Conservation (phyloP, 345 rosid species). For the Alliaria petiolata region DNA sequence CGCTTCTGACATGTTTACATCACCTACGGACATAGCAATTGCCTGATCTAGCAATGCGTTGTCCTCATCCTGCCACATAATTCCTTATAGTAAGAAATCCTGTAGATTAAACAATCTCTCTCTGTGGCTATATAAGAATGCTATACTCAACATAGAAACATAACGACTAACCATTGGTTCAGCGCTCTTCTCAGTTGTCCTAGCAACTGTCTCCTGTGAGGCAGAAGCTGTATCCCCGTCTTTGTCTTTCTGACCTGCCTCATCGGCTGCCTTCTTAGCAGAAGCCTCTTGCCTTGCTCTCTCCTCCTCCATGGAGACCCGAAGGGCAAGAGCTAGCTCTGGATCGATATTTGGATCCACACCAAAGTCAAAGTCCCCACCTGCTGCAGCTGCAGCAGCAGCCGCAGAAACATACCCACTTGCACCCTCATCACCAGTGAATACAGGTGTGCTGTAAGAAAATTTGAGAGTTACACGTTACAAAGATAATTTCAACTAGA, state of each 20-base stretch:
- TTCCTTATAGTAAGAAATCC: not conserved
- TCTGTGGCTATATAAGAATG: not conserved
- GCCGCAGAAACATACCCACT: slow-evolving; percentile 67
- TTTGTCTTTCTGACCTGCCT: slow-evolving; percentile 48
- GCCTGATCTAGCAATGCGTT: slow-evolving; percentile 59
- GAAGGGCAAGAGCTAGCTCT: slow-evolving; percentile 76
- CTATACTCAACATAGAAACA: too few relatives aligned
- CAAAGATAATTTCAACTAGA: not conserved
- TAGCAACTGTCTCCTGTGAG: slow-evolving; percentile 46
- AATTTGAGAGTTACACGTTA: not conserved
- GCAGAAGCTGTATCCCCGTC: slow-evolving; percentile 48
- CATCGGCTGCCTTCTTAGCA: slow-evolving; percentile 69
- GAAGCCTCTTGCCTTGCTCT: slow-evolving; percentile 92
- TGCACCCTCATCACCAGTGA: slow-evolving; percentile 74
- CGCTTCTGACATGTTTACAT: slow-evolving; percentile 64
- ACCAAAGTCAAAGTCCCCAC: slow-evolving; percentile 64
- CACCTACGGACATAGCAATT: slow-evolving; percentile 55
- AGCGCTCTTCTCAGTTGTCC: slow-evolving; percentile 38
- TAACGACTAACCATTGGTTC: slow-evolving; percentile 47
- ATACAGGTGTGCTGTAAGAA: slow-evolving; percentile 56
- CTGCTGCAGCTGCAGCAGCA: slow-evolving; percentile 65
- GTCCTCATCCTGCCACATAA: slow-evolving; percentile 45
- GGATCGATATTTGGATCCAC: slow-evolving; percentile 84
- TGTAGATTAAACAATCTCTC: not conserved
- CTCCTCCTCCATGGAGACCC: slow-evolving; percentile 87